Conservation (phyloP, 768 basidiomycete species). For the Trametes gibbosa region DNA sequence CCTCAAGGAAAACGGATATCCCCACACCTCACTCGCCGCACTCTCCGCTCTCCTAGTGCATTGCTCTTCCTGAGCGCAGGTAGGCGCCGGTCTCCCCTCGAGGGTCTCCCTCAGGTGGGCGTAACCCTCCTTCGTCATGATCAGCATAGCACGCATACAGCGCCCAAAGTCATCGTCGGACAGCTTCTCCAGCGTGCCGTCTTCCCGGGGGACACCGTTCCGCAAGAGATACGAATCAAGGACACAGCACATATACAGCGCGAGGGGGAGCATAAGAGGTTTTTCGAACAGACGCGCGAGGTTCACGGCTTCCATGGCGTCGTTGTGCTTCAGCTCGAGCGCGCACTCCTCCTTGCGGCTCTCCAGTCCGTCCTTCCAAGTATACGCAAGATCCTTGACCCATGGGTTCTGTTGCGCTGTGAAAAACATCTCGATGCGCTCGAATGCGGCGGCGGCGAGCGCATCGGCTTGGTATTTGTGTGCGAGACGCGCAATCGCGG, state of each 20-base stretch:
- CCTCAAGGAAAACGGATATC: not conserved
- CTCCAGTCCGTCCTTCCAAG: not conserved
- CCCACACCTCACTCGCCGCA: not conserved
- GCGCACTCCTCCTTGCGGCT: not conserved
- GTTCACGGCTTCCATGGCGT: not conserved
- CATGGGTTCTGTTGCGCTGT: not conserved
- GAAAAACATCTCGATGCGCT: not conserved
- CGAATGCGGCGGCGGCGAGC: not conserved
- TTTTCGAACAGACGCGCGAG: not conserved
- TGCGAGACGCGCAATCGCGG: not conserved
- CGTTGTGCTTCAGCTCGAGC: not conserved
- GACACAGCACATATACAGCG: not conserved
- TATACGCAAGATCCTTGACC: not conserved
- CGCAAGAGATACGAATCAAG: not conserved
- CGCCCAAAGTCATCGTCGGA: not conserved
- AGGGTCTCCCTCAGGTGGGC: too few species aligned
- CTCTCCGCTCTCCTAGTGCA: too few species aligned
- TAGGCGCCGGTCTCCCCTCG: too few species aligned
- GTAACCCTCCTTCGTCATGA: too few species aligned
- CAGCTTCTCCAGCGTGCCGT: not conserved
- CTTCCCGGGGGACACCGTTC: not conserved
- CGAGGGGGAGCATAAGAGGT: not conserved
- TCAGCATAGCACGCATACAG: not conserved
- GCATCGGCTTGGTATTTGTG: not conserved
- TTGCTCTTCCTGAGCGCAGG: too few species aligned